Percentiles rank a stretch among this genome's conserved stretches.
These are phyloP conservation scores for Aspergillus candidus DNA, from an alignment of 2,329 filamentous ascomycete species.

Conservation along the genomic window DNA sequence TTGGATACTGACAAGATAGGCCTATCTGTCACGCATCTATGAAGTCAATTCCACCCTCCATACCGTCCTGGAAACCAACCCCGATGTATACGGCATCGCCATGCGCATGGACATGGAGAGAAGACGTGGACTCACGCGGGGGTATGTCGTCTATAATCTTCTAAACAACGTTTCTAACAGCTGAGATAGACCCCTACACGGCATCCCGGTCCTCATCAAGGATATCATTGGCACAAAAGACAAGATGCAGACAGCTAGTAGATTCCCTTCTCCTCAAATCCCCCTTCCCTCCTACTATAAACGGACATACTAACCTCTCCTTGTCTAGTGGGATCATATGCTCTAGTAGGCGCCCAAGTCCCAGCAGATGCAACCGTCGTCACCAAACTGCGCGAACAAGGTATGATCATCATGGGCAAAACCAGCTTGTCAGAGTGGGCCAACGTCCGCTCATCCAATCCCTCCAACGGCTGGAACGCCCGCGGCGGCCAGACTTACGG, in stretches of 20 bases:
- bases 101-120: constrained; percentile 45
- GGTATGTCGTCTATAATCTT: too few relatives aligned
- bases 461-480: constrained; percentile 57
- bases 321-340: constrained; percentile 53
- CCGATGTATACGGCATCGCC: constrained; percentile 49
- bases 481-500: constrained; percentile 57
- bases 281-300: background rate
- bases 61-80: constrained; percentile 51
- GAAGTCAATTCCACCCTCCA: constrained; percentile 50
- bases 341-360: constrained; percentile 54
- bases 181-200: constrained; percentile 50
- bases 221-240: constrained; percentile 61
- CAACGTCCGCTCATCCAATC: constrained; percentile 53
- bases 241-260: constrained; percentile 55
- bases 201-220: constrained; percentile 61
- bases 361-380: constrained; percentile 54
- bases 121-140: constrained; percentile 40
- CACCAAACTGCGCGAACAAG: constrained; percentile 54
- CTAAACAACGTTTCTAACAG: background rate
- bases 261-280: background rate
- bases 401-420: constrained; percentile 62
- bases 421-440: constrained; percentile 61
- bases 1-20: constrained; percentile 24
- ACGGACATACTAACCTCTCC: too few relatives aligned
- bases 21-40: constrained; percentile 47